Conservation (phyloP, 2,329 filamentous ascomycete species). For the Aspergillus novoparasiticus region DNA sequence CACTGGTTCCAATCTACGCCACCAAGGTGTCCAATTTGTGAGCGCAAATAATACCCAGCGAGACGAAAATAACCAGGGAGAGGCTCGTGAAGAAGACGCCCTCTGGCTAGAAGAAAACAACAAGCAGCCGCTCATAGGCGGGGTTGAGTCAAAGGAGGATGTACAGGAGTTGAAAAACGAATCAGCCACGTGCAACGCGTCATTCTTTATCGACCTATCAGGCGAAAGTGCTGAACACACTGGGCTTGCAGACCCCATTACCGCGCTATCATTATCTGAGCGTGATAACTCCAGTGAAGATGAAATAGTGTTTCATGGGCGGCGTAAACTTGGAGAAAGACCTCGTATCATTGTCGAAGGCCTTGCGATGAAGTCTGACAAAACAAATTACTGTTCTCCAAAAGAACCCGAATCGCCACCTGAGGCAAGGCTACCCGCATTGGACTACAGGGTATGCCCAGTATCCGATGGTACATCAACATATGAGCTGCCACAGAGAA, state of each 20-base stretch:
- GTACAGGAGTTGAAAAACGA: background rate
- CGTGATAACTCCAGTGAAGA: constrained; percentile 70
- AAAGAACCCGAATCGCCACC: background rate
- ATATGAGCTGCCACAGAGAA: background rate
- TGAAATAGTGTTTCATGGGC: constrained; percentile 43
- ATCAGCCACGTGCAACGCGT: background rate
- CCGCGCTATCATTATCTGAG: constrained; percentile 37
- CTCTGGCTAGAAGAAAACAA: constrained; percentile 17
- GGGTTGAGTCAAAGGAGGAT: background rate
- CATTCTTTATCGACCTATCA: constrained; percentile 5
- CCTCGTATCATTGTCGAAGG: background rate
- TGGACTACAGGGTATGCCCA: background rate
- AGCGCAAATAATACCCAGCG: constrained; percentile 57
- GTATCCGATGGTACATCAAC: background rate
- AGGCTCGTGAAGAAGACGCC: background rate
- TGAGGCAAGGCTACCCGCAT: background rate
- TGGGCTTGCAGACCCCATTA: constrained; percentile 31
- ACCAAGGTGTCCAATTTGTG: constrained; percentile 61
- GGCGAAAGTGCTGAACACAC: constrained; percentile 32
- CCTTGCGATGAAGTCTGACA: background rate
- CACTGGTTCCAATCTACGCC: constrained; percentile 54
- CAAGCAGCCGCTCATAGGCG: background rate
- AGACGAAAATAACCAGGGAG: constrained; percentile 11
- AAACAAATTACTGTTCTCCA: background rate
- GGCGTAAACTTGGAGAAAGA: constrained; percentile 24